These are phyloP conservation scores for Stemphylium beticola DNA, from an alignment of 2,329 filamentous ascomycete genomes.

Conservation along the genomic window DNA sequence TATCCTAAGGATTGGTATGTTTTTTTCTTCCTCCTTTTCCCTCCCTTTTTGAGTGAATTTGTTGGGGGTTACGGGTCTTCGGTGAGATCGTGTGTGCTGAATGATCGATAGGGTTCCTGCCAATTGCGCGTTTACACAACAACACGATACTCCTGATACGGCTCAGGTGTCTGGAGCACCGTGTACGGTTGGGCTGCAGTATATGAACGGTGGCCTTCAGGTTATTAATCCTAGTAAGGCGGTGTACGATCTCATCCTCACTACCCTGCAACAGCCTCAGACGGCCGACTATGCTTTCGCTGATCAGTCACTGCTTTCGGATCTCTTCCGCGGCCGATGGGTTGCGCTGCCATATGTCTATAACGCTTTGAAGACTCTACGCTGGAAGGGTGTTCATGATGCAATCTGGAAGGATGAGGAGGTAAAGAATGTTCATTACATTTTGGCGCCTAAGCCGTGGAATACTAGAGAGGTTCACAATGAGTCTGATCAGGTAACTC, in stretches of 20 bases:
- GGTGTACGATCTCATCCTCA: slow-evolving; percentile 59
- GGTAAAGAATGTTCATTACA: slow-evolving; percentile 68
- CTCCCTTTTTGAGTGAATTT: background rate
- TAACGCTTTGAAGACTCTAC: slow-evolving; percentile 65
- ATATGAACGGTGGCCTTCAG: slow-evolving; percentile 66
- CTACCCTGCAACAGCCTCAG: slow-evolving; percentile 49
- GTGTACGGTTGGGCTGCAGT: slow-evolving; percentile 57
- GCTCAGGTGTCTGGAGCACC: slow-evolving; percentile 61
- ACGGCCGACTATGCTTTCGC: slow-evolving; percentile 58
- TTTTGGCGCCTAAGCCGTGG: slow-evolving; percentile 46
- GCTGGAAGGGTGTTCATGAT: slow-evolving; percentile 62
- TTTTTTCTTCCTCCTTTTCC: background rate
- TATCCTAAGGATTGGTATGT: slow-evolving; percentile 74
- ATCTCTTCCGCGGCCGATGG: slow-evolving; percentile 64
- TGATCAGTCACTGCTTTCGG: slow-evolving; percentile 63
- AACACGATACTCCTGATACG: slow-evolving; percentile 58
- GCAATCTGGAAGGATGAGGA: slow-evolving; percentile 66
- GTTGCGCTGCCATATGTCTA: slow-evolving; percentile 65
- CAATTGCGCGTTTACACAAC: slow-evolving; percentile 67
- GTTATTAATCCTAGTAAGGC: slow-evolving; percentile 62
- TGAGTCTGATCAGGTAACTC: background rate
- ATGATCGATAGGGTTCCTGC: slow-evolving; percentile 51
- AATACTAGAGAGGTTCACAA: background rate
- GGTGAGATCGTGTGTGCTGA: background rate
- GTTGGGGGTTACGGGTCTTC: background rate